Evolutionary conservation across 2,329 filamentous ascomycete genomes (phyloP).

Genomic region (Phaeoacremonium minimum): DNA sequence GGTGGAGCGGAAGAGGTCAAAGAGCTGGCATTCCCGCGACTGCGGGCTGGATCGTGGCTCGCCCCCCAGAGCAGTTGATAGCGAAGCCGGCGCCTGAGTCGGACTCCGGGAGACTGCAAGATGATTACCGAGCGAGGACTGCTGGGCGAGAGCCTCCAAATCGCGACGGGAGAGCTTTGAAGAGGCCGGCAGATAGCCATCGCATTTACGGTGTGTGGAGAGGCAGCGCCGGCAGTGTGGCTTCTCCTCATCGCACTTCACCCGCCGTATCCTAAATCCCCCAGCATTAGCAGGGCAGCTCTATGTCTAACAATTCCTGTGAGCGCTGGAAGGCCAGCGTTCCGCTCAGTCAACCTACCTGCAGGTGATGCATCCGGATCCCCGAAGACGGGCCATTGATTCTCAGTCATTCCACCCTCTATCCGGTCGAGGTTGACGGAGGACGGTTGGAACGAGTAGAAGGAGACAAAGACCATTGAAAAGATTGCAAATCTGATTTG

Average conservation of each 20-base stretch:
- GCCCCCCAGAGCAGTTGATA: constrained; percentile 3
- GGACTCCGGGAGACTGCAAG: constrained; percentile 21
- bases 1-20: constrained; percentile 28
- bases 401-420: too few relatives aligned
- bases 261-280: constrained; percentile 23
- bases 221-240: constrained; percentile 21
- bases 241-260: constrained; percentile 28
- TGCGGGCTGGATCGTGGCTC: not conserved
- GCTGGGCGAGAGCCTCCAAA: constrained; percentile 20
- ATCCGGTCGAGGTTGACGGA: too few relatives aligned
- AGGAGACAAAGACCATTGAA: too few relatives aligned
- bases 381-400: too few relatives aligned
- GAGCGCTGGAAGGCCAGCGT: not conserved
- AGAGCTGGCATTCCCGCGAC: constrained; percentile 13
- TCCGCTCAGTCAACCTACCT: constrained; percentile 10
- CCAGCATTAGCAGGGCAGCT: not conserved
- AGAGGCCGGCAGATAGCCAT: constrained; percentile 21
- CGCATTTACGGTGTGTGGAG: constrained; percentile 20
- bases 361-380: constrained; percentile 21
- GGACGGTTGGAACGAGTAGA: too few relatives aligned
- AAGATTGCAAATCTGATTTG: too few relatives aligned
- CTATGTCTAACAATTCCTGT: not conserved
- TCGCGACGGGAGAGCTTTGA: constrained; percentile 21
- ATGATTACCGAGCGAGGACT: constrained; percentile 19
- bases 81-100: constrained; percentile 10